Percentiles rank a stretch among this genome's conserved stretches.
phyloP scores from a whole-genome alignment of 495 filamentous ascomycete species.

The Aspergillus bridgeri region DNA sequence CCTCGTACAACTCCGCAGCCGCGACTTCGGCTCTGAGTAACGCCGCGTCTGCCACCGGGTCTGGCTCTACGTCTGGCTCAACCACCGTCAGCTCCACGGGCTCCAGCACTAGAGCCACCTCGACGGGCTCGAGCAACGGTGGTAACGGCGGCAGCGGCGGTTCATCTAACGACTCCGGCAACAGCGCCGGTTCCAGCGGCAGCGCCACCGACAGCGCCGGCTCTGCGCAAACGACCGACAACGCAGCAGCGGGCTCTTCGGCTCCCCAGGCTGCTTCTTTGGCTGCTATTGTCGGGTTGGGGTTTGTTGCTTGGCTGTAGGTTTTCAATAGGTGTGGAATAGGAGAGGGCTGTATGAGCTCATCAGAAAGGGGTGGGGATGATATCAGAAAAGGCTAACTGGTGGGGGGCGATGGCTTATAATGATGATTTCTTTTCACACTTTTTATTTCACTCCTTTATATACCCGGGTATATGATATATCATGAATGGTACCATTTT shows the following conservation, averaged over 20 bases:
- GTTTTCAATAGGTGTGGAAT: background rate
- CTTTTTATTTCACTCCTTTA: background rate
- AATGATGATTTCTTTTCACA: background rate
- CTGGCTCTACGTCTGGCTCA: background rate
- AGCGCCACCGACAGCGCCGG: background rate
- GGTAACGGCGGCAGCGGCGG: constrained; percentile 3
- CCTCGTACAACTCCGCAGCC: constrained; percentile 23
- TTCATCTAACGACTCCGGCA: background rate
- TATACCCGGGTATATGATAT: constrained; percentile 4
- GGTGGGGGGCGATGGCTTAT: background rate
- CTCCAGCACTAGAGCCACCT: too few relatives aligned
- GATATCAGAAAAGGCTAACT: too few relatives aligned
- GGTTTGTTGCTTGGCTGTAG: constrained; percentile 28
- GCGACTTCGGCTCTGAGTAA: constrained; percentile 8
- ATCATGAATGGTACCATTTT: background rate
- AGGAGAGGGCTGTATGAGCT: background rate
- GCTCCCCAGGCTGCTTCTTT: constrained; percentile 16
- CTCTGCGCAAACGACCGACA: constrained; percentile 14
- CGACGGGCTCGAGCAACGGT: background rate
- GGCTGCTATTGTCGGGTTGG: constrained; percentile 24
- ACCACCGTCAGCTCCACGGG: too few relatives aligned
- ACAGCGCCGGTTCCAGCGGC: constrained; percentile 8
- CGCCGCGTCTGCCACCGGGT: background rate
- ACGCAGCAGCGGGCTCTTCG: constrained; percentile 17
- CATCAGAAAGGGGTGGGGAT: too few relatives aligned